Evolutionary conservation across 2,329 filamentous ascomycete genomes (phyloP), one percentile per base, ranked within the genome.

Genomic region (Tothia fuscella): DNA sequence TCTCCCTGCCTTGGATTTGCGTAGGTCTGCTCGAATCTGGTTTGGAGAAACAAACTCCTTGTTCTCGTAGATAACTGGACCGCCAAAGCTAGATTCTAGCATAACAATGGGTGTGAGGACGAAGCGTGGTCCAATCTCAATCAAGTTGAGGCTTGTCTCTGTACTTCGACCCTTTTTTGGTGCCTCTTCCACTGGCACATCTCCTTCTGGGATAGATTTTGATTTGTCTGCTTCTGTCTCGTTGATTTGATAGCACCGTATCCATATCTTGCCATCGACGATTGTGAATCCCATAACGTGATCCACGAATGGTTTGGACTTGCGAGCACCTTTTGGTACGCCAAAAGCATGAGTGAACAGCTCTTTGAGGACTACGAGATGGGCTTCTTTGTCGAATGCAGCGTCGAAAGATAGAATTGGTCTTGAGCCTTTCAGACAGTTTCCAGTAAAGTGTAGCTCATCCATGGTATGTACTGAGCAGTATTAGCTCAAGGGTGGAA

Each of bases 11-110:
- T 85, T 87, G 51, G 74, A 70, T 62, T 76, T 69, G 51, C 85
- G 72, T 51, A 93, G 62, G 49, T 96, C 91, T 30, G 85, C 71
- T 50, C 91, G 74, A 49, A 96, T 77, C 64, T 95, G 85, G 74
- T 98, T 98, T 7, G 91, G 91, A 51, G 82, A 91, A 41, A 98
- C 84, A 54, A 94, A 98, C 60, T 94, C 82, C 71, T 86, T 91
- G 68, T 96, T 96, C 70, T 96, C 86, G 65, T 93, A 98, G 56
- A 98, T 93, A 49, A 96, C 86, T 3, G 91, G 89, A 0, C 91
- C 91, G 41, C 89, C 89, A 53, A 98, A 96, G 47, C 83, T 88
- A 32, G 86, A 87, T 60, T 98, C 91, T 52, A 93, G 78, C 50
- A 96, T 94, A 44, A 96, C 79, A 50, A 95, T 95, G 1, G 91